Evolutionary conservation across 768 basidiomycete genomes (phyloP).

Genomic region (Tubosaeta sp.): DNA sequence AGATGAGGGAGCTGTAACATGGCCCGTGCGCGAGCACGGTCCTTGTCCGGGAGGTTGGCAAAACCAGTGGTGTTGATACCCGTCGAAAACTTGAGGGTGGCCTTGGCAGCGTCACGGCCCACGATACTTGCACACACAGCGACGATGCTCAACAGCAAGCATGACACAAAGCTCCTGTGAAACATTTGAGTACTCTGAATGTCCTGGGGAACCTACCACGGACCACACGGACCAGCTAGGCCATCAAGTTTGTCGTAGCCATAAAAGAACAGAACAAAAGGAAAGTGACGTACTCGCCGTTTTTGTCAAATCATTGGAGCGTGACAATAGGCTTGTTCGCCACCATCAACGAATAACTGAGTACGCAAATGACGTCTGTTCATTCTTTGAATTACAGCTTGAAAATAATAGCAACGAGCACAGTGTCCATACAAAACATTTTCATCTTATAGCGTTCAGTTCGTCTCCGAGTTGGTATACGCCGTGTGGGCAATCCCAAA

Average conservation of each 20-base stretch:
- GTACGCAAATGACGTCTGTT: no score
- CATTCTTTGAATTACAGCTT: no score
- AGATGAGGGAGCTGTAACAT: neutral
- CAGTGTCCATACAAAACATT: neutral
- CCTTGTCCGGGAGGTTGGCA: conserved; percentile 3
- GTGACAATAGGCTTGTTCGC: no score
- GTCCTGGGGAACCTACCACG: neutral
- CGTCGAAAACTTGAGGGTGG: conserved; percentile 9
- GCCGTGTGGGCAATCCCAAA: conserved; percentile 39
- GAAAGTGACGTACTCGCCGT: no score
- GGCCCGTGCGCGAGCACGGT: conserved; percentile 11
- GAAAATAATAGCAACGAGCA: no score
- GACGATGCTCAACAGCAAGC: conserved; percentile 9
- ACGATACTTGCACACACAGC: conserved; percentile 6
- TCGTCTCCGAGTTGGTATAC: conserved; percentile 9
- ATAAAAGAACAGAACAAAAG: no score
- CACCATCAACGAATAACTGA: no score
- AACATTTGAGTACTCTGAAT: neutral
- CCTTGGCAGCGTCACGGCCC: conserved; percentile 5
- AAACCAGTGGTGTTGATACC: conserved; percentile 10
- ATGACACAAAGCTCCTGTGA: conserved; percentile 2
- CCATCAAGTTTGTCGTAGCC: neutral
- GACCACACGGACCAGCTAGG: neutral
- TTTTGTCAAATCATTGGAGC: no score
- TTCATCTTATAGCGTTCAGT: neutral